phyloP scores from a whole-genome alignment of 495 filamentous ascomycete genomes.

The Podospora comata region DNA sequence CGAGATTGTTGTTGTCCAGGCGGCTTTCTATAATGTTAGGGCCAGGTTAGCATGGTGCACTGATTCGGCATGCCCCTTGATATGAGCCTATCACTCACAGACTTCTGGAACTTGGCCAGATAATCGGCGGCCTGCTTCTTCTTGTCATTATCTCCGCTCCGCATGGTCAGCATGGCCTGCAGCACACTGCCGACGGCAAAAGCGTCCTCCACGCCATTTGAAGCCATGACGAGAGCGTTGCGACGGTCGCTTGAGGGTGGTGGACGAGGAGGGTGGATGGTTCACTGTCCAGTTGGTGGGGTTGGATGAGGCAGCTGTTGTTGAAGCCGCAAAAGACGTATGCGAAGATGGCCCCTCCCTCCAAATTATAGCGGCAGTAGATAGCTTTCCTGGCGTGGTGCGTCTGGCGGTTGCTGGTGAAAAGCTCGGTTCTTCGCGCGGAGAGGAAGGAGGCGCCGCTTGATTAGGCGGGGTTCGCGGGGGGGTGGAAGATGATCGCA shows the following conservation, averaged over 20 bases:
- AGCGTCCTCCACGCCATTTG: constrained; percentile 61
- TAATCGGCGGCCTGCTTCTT: constrained; percentile 89
- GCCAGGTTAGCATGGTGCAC: not conserved
- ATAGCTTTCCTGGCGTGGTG: not conserved
- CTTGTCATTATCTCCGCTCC: constrained; percentile 73
- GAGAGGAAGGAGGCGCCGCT: constrained; percentile 3
- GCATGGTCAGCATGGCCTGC: constrained; percentile 85
- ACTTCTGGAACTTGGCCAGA: constrained; percentile 96
- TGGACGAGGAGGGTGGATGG: not conserved
- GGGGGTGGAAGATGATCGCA: not conserved
- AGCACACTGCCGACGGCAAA: constrained; percentile 74
- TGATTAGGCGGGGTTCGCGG: not conserved
- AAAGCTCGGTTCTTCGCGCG: not conserved
- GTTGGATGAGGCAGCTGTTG: not conserved
- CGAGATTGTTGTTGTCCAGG: constrained; percentile 82
- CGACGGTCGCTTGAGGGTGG: not conserved
- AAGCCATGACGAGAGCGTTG: constrained; percentile 56
- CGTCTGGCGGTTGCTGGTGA: not conserved
- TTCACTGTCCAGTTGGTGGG: not conserved
- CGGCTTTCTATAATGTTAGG: constrained; percentile 59
- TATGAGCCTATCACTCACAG: constrained; percentile 57
- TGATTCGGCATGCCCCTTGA: too few relatives aligned
- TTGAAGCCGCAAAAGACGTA: not conserved
- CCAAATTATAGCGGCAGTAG: not conserved
- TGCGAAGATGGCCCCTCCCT: constrained; percentile 1